phyloP scores from a whole-genome alignment of 768 basidiomycete species.

The Dentipellis sp. region DNA sequence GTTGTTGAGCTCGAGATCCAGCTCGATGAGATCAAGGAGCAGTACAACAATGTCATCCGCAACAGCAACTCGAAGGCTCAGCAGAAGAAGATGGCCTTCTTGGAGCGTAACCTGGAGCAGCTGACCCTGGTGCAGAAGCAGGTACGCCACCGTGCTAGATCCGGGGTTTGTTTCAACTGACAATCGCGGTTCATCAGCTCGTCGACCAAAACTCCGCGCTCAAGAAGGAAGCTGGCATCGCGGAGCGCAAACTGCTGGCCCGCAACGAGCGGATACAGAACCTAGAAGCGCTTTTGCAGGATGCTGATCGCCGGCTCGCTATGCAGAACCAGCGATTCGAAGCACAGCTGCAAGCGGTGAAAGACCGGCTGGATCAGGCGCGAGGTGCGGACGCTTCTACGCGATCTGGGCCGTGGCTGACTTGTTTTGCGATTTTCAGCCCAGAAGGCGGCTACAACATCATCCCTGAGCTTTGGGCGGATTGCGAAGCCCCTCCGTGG shows the following conservation, averaged over 20 bases:
- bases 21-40: constrained; percentile 96
- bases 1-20: constrained; percentile 99
- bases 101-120: constrained; percentile 94
- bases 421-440: constrained; percentile 33
- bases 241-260: constrained; percentile 92
- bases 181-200: constrained; percentile 42
- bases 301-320: constrained; percentile 88
- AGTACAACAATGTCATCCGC: constrained; percentile 96
- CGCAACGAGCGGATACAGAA: constrained; percentile 98
- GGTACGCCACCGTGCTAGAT: constrained; percentile 32
- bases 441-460: constrained; percentile 65
- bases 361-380: constrained; percentile 87
- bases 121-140: constrained; percentile 95
- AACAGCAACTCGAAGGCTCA: constrained; percentile 98
- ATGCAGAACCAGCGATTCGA: constrained; percentile 95
- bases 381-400: constrained; percentile 49
- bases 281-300: constrained; percentile 85
- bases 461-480: constrained; percentile 78
- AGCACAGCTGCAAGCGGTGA: constrained; percentile 83
- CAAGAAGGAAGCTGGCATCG: constrained; percentile 96
- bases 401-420: constrained; percentile 3
- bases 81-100: constrained; percentile 98
- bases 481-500: constrained; percentile 97
- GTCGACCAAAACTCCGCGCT: constrained; percentile 96
- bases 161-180: neutral